Conservation (phyloP, 2,329 filamentous ascomycete species). For the Aureobasidium musti region DNA sequence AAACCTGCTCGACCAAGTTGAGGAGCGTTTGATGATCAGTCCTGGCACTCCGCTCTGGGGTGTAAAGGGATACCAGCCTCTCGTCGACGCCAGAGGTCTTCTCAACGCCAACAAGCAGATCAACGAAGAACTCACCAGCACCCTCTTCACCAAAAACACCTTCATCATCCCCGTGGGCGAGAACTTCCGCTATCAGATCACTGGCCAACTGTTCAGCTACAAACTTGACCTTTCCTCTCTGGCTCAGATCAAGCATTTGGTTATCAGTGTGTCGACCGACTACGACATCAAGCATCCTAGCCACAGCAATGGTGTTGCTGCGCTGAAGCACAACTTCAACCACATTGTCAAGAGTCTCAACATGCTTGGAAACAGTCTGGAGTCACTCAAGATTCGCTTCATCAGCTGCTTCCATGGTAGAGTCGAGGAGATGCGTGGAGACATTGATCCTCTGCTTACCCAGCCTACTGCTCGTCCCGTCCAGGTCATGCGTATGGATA, state of each 20-base stretch:
- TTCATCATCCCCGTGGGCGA: background rate
- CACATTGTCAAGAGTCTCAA: conserved; percentile 18
- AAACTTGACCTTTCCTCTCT: background rate
- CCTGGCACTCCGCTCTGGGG: conserved; percentile 5
- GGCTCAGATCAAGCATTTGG: conserved; percentile 5
- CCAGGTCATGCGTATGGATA: conserved; percentile 1
- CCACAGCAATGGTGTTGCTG: conserved; percentile 12
- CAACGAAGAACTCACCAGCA: conserved; percentile 2
- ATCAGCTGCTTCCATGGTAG: background rate
- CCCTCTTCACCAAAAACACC: conserved; percentile 9
- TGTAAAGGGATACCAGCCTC: conserved; percentile 1
- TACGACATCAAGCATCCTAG: conserved; percentile 2
- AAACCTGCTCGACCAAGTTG: background rate
- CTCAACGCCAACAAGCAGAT: conserved; percentile 14
- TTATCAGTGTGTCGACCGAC: background rate
- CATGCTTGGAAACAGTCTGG: background rate
- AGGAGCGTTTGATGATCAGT: conserved; percentile 4
- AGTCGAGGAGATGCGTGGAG: conserved; percentile 18
- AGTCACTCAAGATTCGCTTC: conserved; percentile 1
- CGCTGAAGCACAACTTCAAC: conserved; percentile 22
- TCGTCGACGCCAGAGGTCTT: conserved; percentile 3
- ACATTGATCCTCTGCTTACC: conserved; percentile 10
- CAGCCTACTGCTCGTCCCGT: conserved; percentile 1
- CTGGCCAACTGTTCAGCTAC: background rate
- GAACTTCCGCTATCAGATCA: background rate